phyloP scores from a whole-genome alignment of 495 filamentous ascomycete genomes.

The Aspergillus bridgeri region DNA sequence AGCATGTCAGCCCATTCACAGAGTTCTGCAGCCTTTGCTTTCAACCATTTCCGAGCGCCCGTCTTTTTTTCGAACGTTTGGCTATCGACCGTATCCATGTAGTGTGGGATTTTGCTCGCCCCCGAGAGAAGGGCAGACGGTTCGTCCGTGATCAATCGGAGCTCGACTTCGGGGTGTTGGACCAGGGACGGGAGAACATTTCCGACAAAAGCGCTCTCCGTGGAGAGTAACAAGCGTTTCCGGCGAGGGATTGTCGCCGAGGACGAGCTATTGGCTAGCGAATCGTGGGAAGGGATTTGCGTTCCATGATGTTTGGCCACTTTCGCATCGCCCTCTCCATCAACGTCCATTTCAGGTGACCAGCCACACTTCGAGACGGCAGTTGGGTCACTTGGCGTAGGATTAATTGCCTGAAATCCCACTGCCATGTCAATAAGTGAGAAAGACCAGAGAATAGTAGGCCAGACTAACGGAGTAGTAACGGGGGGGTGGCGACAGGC shows the following conservation, averaged over 20 bases:
- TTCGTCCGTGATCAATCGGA: conserved; percentile 47
- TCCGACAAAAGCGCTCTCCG: conserved; percentile 43
- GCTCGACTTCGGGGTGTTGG: conserved; percentile 39
- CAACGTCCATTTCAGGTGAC: conserved; percentile 33
- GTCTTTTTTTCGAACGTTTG: conserved; percentile 47
- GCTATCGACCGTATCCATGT: conserved; percentile 47
- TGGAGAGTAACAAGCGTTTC: conserved; percentile 42
- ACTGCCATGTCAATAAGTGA: conserved; percentile 26
- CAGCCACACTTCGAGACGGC: conserved; percentile 15
- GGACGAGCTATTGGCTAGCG: conserved; percentile 6
- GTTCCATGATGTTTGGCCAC: conserved; percentile 16
- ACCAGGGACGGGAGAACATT: conserved; percentile 40
- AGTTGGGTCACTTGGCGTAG: conserved; percentile 5
- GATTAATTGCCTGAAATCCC: conserved; percentile 17
- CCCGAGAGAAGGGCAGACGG: conserved; percentile 42
- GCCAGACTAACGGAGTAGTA: background rate
- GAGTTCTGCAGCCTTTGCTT: conserved; percentile 62
- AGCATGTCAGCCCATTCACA: conserved; percentile 87
- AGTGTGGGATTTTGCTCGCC: conserved; percentile 44
- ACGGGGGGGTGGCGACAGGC: background rate
- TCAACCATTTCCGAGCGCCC: conserved; percentile 44
- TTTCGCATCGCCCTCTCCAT: conserved; percentile 22
- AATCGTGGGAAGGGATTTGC: conserved; percentile 11
- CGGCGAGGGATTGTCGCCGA: conserved; percentile 22
- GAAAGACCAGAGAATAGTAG: background rate